Evolutionary conservation across 2,329 filamentous ascomycete genomes (phyloP).

Genomic region (Ophiostoma sp.): DNA sequence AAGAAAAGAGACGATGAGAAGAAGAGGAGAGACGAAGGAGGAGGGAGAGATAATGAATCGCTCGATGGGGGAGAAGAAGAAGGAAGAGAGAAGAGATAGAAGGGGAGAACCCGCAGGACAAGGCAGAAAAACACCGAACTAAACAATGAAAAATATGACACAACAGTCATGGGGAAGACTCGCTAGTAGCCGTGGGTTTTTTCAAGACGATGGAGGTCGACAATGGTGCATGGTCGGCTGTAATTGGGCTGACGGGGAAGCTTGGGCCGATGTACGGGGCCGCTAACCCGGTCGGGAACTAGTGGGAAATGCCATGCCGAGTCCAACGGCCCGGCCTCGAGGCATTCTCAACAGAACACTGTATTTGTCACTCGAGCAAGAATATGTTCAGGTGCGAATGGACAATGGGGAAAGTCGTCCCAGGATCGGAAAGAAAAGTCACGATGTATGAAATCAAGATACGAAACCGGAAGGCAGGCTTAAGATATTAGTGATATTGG

Average conservation of each 20-base stretch:
- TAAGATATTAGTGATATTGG: too few relatives aligned
- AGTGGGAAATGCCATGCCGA: neutral
- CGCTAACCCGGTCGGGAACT: neutral
- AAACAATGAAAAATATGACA: neutral
- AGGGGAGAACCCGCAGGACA: too few relatives aligned
- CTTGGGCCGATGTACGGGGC: slow-evolving; percentile 1
- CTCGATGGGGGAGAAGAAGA: neutral
- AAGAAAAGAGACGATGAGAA: neutral
- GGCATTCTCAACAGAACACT: neutral
- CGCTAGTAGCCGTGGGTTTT: neutral
- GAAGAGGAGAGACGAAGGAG: neutral
- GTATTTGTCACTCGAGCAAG: neutral
- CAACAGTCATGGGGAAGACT: neutral
- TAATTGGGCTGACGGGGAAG: neutral
- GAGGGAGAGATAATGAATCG: neutral
- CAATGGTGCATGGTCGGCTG: neutral
- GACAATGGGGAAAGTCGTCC: too few relatives aligned
- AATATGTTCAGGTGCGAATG: neutral
- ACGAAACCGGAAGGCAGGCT: too few relatives aligned
- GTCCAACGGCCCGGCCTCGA: slow-evolving; percentile 3
- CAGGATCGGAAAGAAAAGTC: too few relatives aligned
- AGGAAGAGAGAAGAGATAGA: neutral
- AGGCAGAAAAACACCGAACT: neutral
- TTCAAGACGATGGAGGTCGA: too few relatives aligned
- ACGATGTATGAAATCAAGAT: too few relatives aligned